Percentiles rank a stretch among this genome's conserved stretches.
These are phyloP conservation scores for Chaetothyriales sp. DNA, from an alignment of 2,329 filamentous ascomycete species.

Conservation along the genomic window DNA sequence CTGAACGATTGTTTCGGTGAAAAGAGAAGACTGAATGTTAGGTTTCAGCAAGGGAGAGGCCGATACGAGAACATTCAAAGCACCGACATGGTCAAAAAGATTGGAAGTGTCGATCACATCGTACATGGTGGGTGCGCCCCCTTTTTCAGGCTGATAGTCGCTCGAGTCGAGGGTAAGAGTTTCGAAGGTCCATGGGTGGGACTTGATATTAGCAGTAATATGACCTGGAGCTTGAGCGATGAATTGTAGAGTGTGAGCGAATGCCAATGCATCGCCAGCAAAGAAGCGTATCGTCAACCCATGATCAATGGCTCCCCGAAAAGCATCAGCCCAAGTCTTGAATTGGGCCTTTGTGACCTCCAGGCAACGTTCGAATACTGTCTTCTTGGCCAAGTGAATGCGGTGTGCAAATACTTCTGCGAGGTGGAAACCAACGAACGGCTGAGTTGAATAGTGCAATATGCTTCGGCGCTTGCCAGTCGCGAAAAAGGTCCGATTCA, in stretches of 20 bases:
- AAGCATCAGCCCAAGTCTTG: constrained; percentile 13
- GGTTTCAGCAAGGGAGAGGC: constrained; percentile 33
- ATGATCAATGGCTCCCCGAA: constrained; percentile 6
- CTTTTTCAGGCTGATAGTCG: constrained; percentile 24
- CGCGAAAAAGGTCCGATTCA: constrained; percentile 33
- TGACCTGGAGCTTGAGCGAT: background rate
- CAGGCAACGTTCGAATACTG: background rate
- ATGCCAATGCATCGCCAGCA: constrained; percentile 35
- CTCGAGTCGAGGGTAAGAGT: constrained; percentile 29
- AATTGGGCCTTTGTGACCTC: constrained; percentile 12
- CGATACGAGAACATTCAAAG: constrained; percentile 33
- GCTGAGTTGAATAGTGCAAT: constrained; percentile 37
- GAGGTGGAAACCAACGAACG: constrained; percentile 43
- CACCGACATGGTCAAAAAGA: constrained; percentile 31
- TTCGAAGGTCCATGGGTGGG: constrained; percentile 21
- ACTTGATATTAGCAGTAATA: background rate
- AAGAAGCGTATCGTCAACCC: constrained; percentile 32
- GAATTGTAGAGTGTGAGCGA: constrained; percentile 39
- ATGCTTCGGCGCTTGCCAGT: constrained; percentile 18
- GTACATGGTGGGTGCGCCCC: constrained; percentile 31
- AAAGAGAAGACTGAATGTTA: constrained; percentile 32
- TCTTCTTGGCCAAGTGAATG: constrained; percentile 21
- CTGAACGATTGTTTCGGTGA: constrained; percentile 34
- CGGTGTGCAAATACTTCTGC: constrained; percentile 32
- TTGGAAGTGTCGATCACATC: constrained; percentile 43